Conservation (phyloP, 805 yeast genomes). For the Diddensiella caesifluorescens region DNA sequence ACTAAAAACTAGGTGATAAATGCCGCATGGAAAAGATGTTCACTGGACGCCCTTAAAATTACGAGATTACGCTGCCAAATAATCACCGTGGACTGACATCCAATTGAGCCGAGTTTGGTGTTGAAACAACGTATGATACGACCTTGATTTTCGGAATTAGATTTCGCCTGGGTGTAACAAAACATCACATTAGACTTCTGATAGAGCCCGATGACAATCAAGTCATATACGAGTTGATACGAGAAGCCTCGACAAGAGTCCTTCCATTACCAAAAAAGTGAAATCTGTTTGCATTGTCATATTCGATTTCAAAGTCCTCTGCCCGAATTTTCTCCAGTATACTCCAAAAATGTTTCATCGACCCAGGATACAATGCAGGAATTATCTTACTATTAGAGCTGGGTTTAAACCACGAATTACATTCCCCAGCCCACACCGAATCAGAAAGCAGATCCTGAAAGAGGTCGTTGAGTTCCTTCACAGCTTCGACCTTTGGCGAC, state of each 20-base stretch:
- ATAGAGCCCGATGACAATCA: no score
- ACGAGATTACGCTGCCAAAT: no score
- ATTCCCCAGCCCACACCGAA: conserved; percentile 9
- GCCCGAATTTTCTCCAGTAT: conserved; percentile 13
- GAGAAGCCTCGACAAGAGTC: conserved; percentile 8
- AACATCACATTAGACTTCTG: no score
- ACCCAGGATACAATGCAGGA: conserved; percentile 16
- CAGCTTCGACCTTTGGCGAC: conserved; percentile 6
- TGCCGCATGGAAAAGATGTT: no score
- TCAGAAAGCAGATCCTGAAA: conserved; percentile 3
- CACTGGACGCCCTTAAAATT: no score
- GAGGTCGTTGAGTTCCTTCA: conserved; percentile 3
- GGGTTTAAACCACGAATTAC: conserved; percentile 9
- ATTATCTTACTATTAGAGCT: conserved; percentile 1
- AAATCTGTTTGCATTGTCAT: conserved; percentile 13
- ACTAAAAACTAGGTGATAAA: no score
- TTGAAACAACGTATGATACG: no score
- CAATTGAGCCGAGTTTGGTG: no score
- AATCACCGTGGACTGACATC: no score
- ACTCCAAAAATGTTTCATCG: conserved; percentile 14
- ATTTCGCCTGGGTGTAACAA: no score
- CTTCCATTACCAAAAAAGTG: conserved; percentile 18
- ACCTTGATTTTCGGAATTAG: no score
- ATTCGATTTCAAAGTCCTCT: conserved; percentile 18
- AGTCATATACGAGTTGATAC: no score